Percentiles rank a stretch among this genome's conserved stretches.
Evolutionary conservation across 1,284 basidiomycete genomes (phyloP).

Genomic region (Ganoderma leucocontextum): DNA sequence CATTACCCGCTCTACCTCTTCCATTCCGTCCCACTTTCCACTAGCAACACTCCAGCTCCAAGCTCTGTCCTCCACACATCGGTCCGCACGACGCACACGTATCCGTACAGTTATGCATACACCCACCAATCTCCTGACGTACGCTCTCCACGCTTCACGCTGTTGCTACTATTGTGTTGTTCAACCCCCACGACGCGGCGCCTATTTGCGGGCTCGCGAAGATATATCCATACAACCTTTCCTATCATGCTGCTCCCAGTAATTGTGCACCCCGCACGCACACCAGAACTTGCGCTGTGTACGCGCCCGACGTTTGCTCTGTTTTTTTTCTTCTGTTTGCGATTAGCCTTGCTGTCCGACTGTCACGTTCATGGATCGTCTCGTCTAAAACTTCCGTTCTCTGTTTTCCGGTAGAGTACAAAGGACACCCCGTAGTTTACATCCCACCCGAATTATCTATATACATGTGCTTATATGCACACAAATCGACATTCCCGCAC

Average conservation of each 20-base stretch:
- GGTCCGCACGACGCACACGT: conserved; percentile 9
- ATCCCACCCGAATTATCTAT: conserved; percentile 27
- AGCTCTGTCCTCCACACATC: conserved; percentile 1
- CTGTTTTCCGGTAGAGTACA: conserved; percentile 28
- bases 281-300: not conserved
- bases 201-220: conserved; percentile 21
- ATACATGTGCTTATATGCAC: conserved; percentile 33
- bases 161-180: conserved; percentile 25
- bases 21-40: not conserved
- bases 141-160: conserved; percentile 16
- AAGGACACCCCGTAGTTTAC: conserved; percentile 29
- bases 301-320: conserved; percentile 8
- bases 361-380: conserved; percentile 18
- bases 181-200: conserved; percentile 16
- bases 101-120: conserved; percentile 5
- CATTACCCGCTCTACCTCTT: conserved; percentile 2
- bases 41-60: not conserved
- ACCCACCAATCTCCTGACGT: conserved; percentile 14
- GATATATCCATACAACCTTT: conserved; percentile 26
- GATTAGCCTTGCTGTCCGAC: conserved; percentile 12
- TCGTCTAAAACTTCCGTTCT: conserved; percentile 14
- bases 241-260: not conserved
- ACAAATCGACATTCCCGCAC: conserved; percentile 5
- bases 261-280: not conserved
- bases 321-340: conserved; percentile 6